A percentile compares a stretch with the other conserved stretches of the same genome.
Evolutionary conservation across 306 rosid species (phyloP).

Genomic region (Quercus dentata): DNA sequence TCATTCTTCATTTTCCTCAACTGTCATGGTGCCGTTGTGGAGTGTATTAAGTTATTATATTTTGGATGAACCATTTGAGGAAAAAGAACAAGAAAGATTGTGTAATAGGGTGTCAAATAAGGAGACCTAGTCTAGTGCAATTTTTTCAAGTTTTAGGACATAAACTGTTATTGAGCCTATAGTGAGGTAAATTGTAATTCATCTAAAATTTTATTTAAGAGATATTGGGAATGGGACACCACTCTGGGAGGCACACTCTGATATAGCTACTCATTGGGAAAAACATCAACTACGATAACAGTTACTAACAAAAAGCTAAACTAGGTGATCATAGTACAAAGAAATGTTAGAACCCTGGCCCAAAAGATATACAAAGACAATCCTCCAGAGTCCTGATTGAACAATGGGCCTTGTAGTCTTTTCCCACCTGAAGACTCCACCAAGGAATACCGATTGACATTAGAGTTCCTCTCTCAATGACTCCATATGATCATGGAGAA

Average conservation of each 20-base stretch:
- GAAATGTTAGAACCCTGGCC: background rate
- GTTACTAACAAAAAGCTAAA: background rate
- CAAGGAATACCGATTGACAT: background rate
- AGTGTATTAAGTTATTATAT: too few species aligned
- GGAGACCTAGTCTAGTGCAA: too few species aligned
- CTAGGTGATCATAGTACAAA: background rate
- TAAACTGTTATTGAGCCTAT: too few species aligned
- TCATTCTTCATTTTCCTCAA: too few species aligned
- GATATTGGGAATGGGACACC: background rate
- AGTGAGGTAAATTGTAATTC: too few species aligned
- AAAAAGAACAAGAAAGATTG: too few species aligned
- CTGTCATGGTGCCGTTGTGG: too few species aligned
- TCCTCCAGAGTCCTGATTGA: background rate
- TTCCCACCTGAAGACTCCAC: background rate
- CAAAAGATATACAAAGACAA: background rate
- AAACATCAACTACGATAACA: background rate
- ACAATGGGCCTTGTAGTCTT: background rate
- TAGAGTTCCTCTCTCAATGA: background rate
- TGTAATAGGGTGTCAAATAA: too few species aligned
- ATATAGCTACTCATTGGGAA: background rate
- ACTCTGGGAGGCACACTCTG: background rate
- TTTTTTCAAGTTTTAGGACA: too few species aligned
- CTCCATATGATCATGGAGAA: background rate
- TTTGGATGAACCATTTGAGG: too few species aligned
- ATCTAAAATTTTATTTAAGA: background rate